Evolutionary conservation across 2,329 filamentous ascomycete species (phyloP).

Genomic region (Hypoxylon sp.): DNA sequence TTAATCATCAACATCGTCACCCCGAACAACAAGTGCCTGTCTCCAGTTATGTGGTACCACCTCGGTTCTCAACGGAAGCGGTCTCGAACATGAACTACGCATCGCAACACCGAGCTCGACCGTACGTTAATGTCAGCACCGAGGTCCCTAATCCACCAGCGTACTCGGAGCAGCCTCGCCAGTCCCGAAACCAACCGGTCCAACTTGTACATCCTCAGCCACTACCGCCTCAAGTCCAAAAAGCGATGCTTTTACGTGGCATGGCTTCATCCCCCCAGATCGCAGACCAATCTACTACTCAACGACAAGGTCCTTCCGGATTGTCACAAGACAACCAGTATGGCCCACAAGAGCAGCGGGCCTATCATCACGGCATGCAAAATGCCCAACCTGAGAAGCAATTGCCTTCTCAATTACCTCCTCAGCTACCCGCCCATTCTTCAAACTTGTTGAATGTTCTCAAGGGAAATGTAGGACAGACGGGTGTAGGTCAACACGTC

Average conservation of each 20-base stretch:
- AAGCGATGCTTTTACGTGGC: slow-evolving; percentile 64
- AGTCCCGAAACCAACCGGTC: slow-evolving; percentile 53
- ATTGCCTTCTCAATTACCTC: slow-evolving; percentile 42
- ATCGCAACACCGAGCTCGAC: slow-evolving; percentile 49
- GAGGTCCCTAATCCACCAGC: slow-evolving; percentile 41
- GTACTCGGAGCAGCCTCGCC: slow-evolving; percentile 46
- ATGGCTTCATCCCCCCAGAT: slow-evolving; percentile 56
- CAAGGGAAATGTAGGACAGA: slow-evolving; percentile 55
- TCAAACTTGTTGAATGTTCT: slow-evolving; percentile 59
- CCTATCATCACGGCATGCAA: slow-evolving; percentile 39
- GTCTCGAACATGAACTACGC: slow-evolving; percentile 40
- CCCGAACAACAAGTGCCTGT: slow-evolving; percentile 63
- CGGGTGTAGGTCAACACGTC: slow-evolving; percentile 35
- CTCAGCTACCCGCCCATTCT: slow-evolving; percentile 50
- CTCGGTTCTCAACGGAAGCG: slow-evolving; percentile 63
- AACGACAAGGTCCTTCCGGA: slow-evolving; percentile 31
- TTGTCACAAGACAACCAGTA: slow-evolving; percentile 46
- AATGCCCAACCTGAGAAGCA: slow-evolving; percentile 31
- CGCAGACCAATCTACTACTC: slow-evolving; percentile 48
- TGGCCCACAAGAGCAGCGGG: slow-evolving; percentile 30
- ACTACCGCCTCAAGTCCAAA: slow-evolving; percentile 69
- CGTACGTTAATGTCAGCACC: slow-evolving; percentile 48
- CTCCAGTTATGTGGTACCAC: slow-evolving; percentile 63
- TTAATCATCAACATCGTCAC: slow-evolving; percentile 72
- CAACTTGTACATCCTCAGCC: slow-evolving; percentile 65